Conservation (phyloP, 208 protist genomes). For the Leishmania guyanensis region DNA sequence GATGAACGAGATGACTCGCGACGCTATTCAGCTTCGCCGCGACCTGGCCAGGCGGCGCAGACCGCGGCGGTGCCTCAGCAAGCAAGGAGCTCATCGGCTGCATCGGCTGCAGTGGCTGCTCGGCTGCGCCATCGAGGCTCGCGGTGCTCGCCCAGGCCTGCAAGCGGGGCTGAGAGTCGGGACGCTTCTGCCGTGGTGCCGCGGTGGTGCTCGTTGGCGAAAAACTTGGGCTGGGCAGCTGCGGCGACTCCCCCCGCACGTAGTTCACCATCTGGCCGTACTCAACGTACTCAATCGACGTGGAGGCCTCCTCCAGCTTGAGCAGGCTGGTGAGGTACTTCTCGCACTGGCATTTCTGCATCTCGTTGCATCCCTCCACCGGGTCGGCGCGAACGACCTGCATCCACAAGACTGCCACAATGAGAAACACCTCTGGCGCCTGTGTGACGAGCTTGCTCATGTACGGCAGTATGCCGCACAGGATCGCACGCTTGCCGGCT, state of each 20-base stretch:
- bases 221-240: background rate
- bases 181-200: constrained; percentile 30
- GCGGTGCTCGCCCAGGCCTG: constrained; percentile 21
- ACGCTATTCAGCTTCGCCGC: constrained; percentile 19
- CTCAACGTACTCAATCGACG: constrained; percentile 84
- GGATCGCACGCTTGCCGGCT: constrained; percentile 94
- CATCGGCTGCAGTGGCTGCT: constrained; percentile 21
- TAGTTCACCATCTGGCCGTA: constrained; percentile 47
- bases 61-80: background rate
- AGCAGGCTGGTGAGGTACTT: constrained; percentile 77
- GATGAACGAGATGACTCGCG: constrained; percentile 20
- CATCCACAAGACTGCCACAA: constrained; percentile 87
- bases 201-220: background rate
- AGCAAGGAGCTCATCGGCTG: background rate
- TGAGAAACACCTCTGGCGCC: constrained; percentile 74
- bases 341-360: constrained; percentile 59
- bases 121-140: constrained; percentile 24
- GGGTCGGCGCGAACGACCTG: constrained; percentile 75
- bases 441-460: constrained; percentile 95
- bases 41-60: constrained; percentile 1
- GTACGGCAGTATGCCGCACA: constrained; percentile 98
- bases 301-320: constrained; percentile 83
- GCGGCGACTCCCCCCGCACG: constrained; percentile 10
- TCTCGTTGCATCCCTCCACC: constrained; percentile 54
- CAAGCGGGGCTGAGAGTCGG: constrained; percentile 8